Base-by-base conservation (phyloP, 2,329 filamentous ascomycete genomes). In the Pseudogymnoascus sp. region DNA sequence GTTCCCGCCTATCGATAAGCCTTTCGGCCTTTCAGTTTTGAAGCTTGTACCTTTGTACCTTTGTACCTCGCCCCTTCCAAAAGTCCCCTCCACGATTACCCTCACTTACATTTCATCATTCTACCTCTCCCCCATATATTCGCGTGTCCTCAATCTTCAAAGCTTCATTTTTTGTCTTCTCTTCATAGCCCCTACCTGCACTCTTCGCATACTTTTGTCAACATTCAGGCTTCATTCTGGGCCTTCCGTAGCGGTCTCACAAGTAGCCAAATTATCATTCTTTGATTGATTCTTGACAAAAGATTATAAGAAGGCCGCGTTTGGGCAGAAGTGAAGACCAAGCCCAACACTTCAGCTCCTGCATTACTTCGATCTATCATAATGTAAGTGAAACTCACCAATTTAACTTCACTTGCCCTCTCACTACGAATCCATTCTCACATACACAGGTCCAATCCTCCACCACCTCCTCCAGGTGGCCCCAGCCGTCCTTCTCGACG, bases 401-500 rank as follows among this genome's bases (percentile, higher is more conserved):
- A 33, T 18, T 55, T 33, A 33, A 55, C 45, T 31, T 55, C 45
- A 27, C 60, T 13, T 7, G 5, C 12, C 7, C 33, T 13, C 59
- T 45, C 37, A 40, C 45, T 37, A 36, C 58, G 42, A 60, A 48
- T 45, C 63, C 35, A 4, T 25, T 62, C 59, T 62, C 58, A 58
- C 62, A 59, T n/a, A 40, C 60, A n/a, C 36, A 61, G 42, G 42
- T 61, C 59, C 48, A 52, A 62, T 33, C 13, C 8, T 25, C 59
- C 13, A 18, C 61, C 25, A 35, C 48, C 31, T n/a, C 59, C 58
- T 33, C 45, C 40, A 15, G 29, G 29, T 13, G 18, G 36, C 5
- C 52, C 31, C 29, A 27, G 13, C 12, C 25, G 40, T 59, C 60
- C 55, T 29, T 64, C 55, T 29, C 65, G 68, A 25, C 65, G 69